Evolutionary conservation across 352 stramenopile genomes (phyloP), one percentile per base, ranked within the genome.

Genomic region (Phytophthora sansomeana): DNA sequence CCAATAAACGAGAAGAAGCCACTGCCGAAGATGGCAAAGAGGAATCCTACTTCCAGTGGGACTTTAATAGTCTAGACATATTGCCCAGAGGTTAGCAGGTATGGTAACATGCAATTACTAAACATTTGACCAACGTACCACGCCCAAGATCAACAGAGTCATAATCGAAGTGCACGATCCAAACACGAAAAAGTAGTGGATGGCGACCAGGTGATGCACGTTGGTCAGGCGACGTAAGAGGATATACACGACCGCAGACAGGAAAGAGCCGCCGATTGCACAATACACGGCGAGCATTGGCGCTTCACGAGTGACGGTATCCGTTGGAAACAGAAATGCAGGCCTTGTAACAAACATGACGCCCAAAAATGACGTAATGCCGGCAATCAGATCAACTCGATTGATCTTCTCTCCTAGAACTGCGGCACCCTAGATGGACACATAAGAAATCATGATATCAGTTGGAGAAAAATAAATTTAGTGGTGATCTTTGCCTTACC

Each of bases 341-440:
- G 81, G 81, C 6, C 77, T 72, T 6, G 79, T 72, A 36, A 90
- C 81, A 54, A 87, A 87, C 41, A 90, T 54, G 1, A 90, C 79
- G 13, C 81, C 81, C 9, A 77, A 29, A 50, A 84, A 88, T 10
- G 81, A 87, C 21, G 80, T 67, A 24, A 88, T 28, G 0, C 77
- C 72, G 8, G 67, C 70, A 13, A 74, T 28, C 26, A 87, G 74
- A 51, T 84, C 77, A 49, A 85, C 21, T 16, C 67, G 66, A 32
- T 86, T 77, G 35, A 90, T 75, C 17, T 63, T 51, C 51, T 90
- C 78, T 5, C 73, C 68, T 3, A 90, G 64, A 49, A 87, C 52
- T 29, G 74, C 62, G 28, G 77, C 77, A 6, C 79, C 76, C 79
- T 88, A 24, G 21, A 36, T 43, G 35, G 24, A 28, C 8, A 24